Conservation (phyloP, 1,139 yeast genomes). For the Debaryomycetaceae sp. region DNA sequence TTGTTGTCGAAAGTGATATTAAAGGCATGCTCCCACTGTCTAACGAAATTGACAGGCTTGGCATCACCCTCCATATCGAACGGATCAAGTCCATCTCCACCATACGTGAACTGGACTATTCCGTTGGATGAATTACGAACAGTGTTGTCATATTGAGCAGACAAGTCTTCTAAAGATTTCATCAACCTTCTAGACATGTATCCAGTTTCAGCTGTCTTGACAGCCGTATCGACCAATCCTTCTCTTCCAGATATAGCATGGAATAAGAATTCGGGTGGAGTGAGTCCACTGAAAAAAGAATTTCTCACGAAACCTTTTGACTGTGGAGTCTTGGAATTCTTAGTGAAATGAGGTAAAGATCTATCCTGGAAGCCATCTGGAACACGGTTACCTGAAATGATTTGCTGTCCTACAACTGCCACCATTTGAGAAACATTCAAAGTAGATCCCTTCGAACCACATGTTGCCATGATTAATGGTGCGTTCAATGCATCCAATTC, state of each 20-base stretch:
- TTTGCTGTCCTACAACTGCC: conserved; percentile 99
- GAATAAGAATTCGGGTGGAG: conserved; percentile 96
- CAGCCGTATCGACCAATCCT: conserved; percentile 98
- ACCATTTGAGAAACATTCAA: conserved; percentile 99
- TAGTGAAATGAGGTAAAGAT: conserved; percentile 94
- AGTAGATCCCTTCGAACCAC: conserved; percentile 99
- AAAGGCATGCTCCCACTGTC: conserved; percentile 93
- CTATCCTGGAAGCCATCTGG: conserved; percentile 99
- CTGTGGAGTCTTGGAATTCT: conserved; percentile 94
- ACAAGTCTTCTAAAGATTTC: conserved; percentile 96
- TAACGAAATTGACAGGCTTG: conserved; percentile 83
- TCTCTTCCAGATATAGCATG: conserved; percentile 99
- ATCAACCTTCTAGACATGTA: conserved; percentile 98
- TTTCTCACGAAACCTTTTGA: conserved; percentile 97
- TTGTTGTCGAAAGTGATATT: conserved; percentile 62
- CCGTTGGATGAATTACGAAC: conserved; percentile 95
- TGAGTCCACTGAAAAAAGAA: conserved; percentile 88
- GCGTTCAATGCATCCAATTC: conserved; percentile 91
- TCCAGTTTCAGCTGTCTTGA: conserved; percentile 98
- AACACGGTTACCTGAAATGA: conserved; percentile 97
- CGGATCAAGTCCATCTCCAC: conserved; percentile 99
- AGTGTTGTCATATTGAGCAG: conserved; percentile 89
- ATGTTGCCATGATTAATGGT: conserved; percentile 97
- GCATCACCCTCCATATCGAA: conserved; percentile 99
- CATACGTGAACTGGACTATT: conserved; percentile 95